Conservation (phyloP, 2,329 filamentous ascomycete species). For the Leptographium procerum region DNA sequence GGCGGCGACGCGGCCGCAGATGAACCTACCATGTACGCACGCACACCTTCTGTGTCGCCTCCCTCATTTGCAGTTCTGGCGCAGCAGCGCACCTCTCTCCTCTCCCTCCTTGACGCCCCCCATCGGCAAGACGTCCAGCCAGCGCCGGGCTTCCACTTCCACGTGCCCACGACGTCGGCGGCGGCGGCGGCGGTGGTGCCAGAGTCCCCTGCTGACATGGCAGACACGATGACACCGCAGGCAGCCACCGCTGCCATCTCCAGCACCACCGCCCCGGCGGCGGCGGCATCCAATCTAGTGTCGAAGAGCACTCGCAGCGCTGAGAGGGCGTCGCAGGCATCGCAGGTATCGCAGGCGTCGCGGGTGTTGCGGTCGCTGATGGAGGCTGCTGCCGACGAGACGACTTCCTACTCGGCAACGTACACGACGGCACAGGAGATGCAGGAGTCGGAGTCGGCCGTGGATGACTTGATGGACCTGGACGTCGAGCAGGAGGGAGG, state of each 20-base stretch:
- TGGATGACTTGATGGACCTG: not conserved
- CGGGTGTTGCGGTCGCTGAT: not conserved
- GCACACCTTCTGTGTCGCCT: constrained; percentile 52
- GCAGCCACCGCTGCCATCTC: not conserved
- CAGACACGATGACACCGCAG: not conserved
- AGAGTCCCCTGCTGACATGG: not conserved
- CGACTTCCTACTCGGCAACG: not conserved
- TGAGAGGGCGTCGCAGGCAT: not conserved
- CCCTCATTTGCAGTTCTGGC: constrained; percentile 44
- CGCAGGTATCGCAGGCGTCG: too few species aligned
- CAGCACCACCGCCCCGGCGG: not conserved
- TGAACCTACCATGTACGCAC: constrained; percentile 31
- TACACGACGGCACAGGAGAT: not conserved
- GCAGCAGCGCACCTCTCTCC: constrained; percentile 44
- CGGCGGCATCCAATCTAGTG: not conserved
- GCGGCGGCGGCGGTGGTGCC: too few species aligned
- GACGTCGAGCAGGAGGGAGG: not conserved
- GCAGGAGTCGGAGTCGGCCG: not conserved
- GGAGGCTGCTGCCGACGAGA: not conserved
- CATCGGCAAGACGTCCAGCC: constrained; percentile 25
- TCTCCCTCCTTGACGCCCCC: constrained; percentile 50
- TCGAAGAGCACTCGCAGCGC: not conserved
- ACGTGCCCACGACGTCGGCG: constrained; percentile 27
- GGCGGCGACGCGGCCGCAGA: not conserved
- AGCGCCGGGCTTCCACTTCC: constrained; percentile 19